Percentiles rank a stretch among this genome's conserved stretches.
phyloP scores from a whole-genome alignment of 768 basidiomycete species.

The Tylopilus plumbeoviolaceoides region DNA sequence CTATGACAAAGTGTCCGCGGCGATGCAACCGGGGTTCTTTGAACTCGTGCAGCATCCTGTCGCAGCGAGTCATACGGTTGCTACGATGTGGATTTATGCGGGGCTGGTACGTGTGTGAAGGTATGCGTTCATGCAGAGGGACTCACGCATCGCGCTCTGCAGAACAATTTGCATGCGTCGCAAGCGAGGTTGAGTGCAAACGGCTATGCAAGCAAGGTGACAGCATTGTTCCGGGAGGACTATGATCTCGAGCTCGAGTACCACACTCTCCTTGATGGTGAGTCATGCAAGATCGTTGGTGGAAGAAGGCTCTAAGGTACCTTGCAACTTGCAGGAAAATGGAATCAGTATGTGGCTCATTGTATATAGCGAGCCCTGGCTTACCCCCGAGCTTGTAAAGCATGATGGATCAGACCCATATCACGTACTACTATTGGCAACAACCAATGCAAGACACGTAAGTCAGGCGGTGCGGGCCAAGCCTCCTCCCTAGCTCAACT shows the following conservation, averaged over 20 bases:
- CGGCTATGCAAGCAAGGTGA: neutral
- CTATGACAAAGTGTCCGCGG: neutral
- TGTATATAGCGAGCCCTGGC: neutral
- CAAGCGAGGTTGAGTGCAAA: neutral
- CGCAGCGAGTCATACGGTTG: neutral
- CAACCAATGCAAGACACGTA: conserved; percentile 63
- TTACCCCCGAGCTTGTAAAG: conserved; percentile 19
- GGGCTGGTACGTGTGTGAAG: neutral
- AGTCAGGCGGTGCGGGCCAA: conserved; percentile 23
- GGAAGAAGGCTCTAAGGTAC: neutral
- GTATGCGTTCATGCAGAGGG: neutral
- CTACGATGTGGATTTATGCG: neutral
- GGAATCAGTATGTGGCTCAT: neutral
- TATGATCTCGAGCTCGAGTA: neutral
- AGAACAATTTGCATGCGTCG: neutral
- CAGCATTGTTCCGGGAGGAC: neutral
- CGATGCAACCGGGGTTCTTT: neutral
- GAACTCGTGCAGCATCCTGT: neutral
- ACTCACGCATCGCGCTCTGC: neutral
- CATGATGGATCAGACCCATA: conserved; percentile 71
- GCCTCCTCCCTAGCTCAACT: conserved; percentile 17
- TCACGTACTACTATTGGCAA: conserved; percentile 63
- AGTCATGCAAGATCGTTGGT: neutral
- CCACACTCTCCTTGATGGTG: neutral
- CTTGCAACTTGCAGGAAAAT: neutral